These are phyloP conservation scores for Dipteronia sinensis DNA, from an alignment of 345 rosid genomes.

Conservation along the genomic window DNA sequence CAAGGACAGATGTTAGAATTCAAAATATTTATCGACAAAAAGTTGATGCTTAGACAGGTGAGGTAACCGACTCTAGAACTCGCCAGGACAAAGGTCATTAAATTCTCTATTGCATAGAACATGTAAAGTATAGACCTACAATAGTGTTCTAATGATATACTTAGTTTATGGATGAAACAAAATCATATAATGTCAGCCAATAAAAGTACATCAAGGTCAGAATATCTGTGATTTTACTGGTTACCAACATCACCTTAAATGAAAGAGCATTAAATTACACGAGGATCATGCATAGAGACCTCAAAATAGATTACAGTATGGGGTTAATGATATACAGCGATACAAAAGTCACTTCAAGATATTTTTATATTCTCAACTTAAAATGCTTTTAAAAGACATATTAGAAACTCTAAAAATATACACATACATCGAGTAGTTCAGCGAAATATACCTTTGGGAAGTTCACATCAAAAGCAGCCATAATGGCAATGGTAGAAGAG, in stretches of 20 bases:
- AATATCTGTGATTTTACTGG: not conserved
- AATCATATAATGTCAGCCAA: not conserved
- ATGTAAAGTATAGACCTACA: not conserved
- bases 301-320: not conserved
- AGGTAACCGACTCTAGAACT: not conserved
- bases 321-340: not conserved
- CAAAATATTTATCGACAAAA: not conserved
- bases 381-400: not conserved
- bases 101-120: not conserved
- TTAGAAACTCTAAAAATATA: not conserved
- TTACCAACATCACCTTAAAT: not conserved
- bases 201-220: not conserved
- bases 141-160: not conserved
- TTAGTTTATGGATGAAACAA: not conserved
- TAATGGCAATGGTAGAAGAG: constrained; percentile 87
- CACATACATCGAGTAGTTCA: not conserved
- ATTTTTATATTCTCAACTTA: not conserved
- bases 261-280: not conserved
- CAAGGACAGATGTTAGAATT: constrained; percentile 2
- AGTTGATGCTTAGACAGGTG: not conserved
- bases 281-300: not conserved
- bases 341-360: not conserved
- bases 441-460: constrained; percentile 66
- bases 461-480: constrained; percentile 74
- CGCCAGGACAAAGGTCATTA: not conserved